These are phyloP conservation scores for Grosmannia huntii DNA, from an alignment of 2,329 filamentous ascomycete genomes.

Conservation along the genomic window DNA sequence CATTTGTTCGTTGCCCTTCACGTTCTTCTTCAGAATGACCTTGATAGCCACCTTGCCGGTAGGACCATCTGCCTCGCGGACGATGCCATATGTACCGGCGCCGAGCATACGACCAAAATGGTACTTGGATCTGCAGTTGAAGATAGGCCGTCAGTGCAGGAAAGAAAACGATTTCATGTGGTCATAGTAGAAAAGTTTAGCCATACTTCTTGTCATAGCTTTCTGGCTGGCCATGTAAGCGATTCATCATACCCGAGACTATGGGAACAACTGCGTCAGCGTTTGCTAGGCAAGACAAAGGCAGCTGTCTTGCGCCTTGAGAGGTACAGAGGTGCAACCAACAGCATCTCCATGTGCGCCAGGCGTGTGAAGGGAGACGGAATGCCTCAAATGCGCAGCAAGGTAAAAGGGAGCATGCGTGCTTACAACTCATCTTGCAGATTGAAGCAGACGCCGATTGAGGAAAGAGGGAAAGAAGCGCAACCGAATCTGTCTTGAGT, in stretches of 20 bases:
- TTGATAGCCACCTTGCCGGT: conserved; percentile 86
- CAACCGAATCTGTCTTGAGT: neutral
- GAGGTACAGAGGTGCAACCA: neutral
- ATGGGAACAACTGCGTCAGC: neutral
- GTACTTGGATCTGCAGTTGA: conserved; percentile 57
- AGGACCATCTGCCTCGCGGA: conserved; percentile 81
- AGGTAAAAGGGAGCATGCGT: neutral
- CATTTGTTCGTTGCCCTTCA: conserved; percentile 97
- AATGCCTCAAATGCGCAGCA: neutral
- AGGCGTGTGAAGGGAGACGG: neutral
- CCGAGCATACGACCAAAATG: conserved; percentile 86
- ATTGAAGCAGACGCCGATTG: neutral
- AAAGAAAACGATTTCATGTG: neutral
- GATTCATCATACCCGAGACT: conserved; percentile 88
- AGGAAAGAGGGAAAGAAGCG: neutral
- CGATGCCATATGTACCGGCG: conserved; percentile 95
- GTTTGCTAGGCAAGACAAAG: neutral
- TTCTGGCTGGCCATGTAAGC: conserved; percentile 90
- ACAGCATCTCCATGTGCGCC: neutral
- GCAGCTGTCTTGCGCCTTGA: neutral
- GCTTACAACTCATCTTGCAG: neutral
- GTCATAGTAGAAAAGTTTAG: neutral
- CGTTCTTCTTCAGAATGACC: conserved; percentile 99
- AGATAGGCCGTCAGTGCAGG: conserved; percentile 13
- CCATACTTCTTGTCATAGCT: conserved; percentile 96